Evolutionary conservation across 768 basidiomycete species (phyloP).

Genomic region (Hemileccinum rubropunctum): DNA sequence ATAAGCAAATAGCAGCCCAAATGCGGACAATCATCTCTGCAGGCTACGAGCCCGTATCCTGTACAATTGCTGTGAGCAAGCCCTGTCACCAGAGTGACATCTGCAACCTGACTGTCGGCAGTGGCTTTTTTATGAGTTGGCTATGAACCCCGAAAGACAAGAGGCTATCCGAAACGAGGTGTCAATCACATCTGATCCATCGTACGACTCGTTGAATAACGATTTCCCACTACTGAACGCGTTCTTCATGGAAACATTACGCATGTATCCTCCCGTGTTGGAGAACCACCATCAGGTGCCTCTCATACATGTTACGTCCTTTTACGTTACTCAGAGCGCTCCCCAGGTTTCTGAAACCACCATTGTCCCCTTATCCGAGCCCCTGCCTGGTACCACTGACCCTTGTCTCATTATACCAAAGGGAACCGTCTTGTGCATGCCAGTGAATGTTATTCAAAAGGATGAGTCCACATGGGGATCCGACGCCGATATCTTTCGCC

Average conservation of each 20-base stretch:
- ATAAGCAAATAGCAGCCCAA: constrained; percentile 53
- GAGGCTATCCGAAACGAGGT: constrained; percentile 55
- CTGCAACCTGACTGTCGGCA: constrained; percentile 21
- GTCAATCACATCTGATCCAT: constrained; percentile 41
- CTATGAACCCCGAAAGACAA: constrained; percentile 50
- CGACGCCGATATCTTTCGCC: constrained; percentile 55
- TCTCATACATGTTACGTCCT: not conserved
- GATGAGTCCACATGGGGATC: constrained; percentile 57
- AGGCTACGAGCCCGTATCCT: constrained; percentile 42
- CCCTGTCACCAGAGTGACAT: not conserved
- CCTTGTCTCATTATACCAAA: constrained; percentile 49
- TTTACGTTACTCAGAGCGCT: constrained; percentile 4
- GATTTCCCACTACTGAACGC: constrained; percentile 57
- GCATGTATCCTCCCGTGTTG: constrained; percentile 58
- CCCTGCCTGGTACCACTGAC: constrained; percentile 44
- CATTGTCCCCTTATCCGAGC: constrained; percentile 52
- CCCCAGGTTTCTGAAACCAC: constrained; percentile 50
- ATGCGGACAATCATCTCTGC: constrained; percentile 65
- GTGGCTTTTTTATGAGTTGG: constrained; percentile 69
- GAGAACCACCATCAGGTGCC: constrained; percentile 64
- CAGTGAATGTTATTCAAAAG: constrained; percentile 54
- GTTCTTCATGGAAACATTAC: constrained; percentile 58
- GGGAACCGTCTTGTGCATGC: constrained; percentile 54
- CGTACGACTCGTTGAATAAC: constrained; percentile 50
- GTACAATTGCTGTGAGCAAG: constrained; percentile 32